Evolutionary conservation across 805 yeast species (phyloP).

Genomic region (Suhomyces emberorum): DNA sequence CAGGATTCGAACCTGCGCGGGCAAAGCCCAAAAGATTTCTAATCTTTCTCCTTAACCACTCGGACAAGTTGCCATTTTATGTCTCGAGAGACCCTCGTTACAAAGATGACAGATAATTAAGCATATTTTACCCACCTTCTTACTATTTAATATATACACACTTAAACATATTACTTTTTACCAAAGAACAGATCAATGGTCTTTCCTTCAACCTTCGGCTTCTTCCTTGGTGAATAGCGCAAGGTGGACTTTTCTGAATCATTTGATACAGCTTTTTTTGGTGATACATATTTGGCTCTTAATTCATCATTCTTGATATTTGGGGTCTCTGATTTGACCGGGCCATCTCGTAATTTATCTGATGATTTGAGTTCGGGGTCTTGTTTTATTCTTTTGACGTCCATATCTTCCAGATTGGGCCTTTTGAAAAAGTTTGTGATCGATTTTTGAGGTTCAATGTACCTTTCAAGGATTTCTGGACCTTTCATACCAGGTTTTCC

Average conservation of each 20-base stretch:
- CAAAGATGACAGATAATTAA: too few species aligned
- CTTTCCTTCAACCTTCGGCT: not conserved
- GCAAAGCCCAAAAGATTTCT: conserved; percentile 35
- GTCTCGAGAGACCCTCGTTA: too few species aligned
- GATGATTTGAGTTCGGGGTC: too few species aligned
- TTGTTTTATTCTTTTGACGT: conserved; percentile 2
- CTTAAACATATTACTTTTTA: not conserved
- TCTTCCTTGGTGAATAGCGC: not conserved
- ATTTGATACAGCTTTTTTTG: too few species aligned
- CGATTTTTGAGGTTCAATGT: conserved; percentile 16
- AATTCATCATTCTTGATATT: too few species aligned
- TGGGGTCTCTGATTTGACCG: too few species aligned
- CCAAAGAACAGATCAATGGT: not conserved
- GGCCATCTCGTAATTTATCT: too few species aligned
- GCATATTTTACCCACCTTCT: too few species aligned
- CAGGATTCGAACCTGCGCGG: conserved; percentile 61
- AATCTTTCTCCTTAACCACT: conserved; percentile 66
- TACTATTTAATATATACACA: not conserved
- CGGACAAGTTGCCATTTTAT: conserved; percentile 45
- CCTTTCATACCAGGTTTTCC: conserved; percentile 58
- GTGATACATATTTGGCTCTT: too few species aligned
- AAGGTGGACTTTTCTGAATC: too few species aligned
- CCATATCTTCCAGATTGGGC: not conserved
- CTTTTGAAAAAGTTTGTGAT: conserved; percentile 26
- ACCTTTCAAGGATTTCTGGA: conserved; percentile 32